A percentile compares a stretch with the other conserved stretches of the same genome.
Evolutionary conservation across 2,329 filamentous ascomycete genomes (phyloP).

Genomic region (Apiospora hydei): DNA sequence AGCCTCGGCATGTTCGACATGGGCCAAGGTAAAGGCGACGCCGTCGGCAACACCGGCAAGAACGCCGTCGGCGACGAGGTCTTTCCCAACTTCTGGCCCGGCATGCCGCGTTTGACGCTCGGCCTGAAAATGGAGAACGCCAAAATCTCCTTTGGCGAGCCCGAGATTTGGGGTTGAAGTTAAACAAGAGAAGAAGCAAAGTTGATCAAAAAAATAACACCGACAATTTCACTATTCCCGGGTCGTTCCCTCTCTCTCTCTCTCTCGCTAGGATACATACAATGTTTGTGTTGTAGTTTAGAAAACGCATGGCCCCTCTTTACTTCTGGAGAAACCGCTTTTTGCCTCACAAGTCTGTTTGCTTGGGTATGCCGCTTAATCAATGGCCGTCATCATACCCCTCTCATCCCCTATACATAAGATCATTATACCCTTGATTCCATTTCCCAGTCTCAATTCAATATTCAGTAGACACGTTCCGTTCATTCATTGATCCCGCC

Average conservation of each 20-base stretch:
- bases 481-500: neutral
- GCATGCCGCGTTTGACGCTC: neutral
- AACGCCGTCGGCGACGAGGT: conserved; percentile 30
- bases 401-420: neutral
- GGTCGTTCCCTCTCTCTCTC: neutral
- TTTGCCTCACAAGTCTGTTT: neutral
- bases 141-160: conserved; percentile 25
- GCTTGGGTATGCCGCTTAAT: neutral
- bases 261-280: neutral
- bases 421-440: neutral
- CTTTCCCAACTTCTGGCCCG: conserved; percentile 29
- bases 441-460: neutral
- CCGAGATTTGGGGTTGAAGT: conserved; percentile 19
- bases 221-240: neutral
- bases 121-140: conserved; percentile 24
- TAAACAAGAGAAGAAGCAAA: neutral
- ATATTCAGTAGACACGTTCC: neutral
- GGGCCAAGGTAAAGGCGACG: conserved; percentile 26
- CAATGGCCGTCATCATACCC: neutral
- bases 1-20: conserved; percentile 25
- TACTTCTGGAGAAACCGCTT: neutral
- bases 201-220: neutral
- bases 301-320: neutral
- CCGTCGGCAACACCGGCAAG: neutral
- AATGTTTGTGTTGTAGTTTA: neutral